phyloP scores from a whole-genome alignment of 805 yeast species.

The Pichia occidentalis region DNA sequence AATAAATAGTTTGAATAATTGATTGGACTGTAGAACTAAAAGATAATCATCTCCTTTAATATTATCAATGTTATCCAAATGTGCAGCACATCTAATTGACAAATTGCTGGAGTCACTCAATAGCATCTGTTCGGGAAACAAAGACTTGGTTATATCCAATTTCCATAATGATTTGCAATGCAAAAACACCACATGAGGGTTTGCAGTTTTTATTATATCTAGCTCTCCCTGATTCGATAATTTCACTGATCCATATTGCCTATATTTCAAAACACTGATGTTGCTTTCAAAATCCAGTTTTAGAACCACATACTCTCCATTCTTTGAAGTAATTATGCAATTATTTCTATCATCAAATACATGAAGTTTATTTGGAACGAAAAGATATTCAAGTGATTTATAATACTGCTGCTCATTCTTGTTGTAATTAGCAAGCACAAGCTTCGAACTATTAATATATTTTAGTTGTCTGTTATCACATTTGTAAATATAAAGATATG shows the following conservation, averaged over 20 bases:
- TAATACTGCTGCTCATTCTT: too few relatives aligned
- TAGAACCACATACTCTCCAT: conserved; percentile 17
- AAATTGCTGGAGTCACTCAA: conserved; percentile 16
- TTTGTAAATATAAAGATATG: too few relatives aligned
- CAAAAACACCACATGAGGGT: conserved; percentile 14
- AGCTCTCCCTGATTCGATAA: conserved; percentile 19
- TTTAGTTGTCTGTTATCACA: too few relatives aligned
- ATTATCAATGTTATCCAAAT: neutral
- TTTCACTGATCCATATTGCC: neutral
- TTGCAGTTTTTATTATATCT: conserved; percentile 12
- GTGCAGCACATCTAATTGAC: neutral
- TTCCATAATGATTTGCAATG: conserved; percentile 25
- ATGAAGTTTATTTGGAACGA: conserved; percentile 5
- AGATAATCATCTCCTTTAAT: neutral
- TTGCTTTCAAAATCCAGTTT: neutral
- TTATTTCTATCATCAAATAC: neutral
- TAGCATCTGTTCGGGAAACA: conserved; percentile 23
- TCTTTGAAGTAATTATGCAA: conserved; percentile 20
- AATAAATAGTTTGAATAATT: neutral
- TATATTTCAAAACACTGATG: too few relatives aligned
- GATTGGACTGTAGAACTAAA: neutral
- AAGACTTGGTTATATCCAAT: conserved; percentile 19
- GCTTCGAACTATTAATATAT: too few relatives aligned
- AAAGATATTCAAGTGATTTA: neutral
- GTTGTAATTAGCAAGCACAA: too few relatives aligned